Base-by-base conservation (phyloP, 2,329 filamentous ascomycete species). In the Colletotrichum tanaceti region DNA sequence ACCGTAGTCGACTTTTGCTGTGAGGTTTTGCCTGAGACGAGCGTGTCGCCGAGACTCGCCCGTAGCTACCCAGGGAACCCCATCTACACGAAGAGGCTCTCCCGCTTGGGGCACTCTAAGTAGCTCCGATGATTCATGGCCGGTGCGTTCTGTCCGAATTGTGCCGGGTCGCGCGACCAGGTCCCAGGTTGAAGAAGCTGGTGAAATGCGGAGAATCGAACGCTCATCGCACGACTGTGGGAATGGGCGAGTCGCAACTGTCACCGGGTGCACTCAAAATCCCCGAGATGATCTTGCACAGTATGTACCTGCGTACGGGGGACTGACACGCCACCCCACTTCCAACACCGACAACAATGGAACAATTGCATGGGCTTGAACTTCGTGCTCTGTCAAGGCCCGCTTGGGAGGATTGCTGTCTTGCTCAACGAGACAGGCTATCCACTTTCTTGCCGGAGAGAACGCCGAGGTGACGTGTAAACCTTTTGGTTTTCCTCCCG, bases 221-320 rank as follows among this genome's bases (percentile, higher is more conserved):
- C 58, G 46, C 63, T 59, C 47, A 63, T 64, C 70, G 49, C 58
- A 67, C 55, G 18, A 68, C 43, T 44, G 44, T 53, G 64, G 66
- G 16, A 67, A 32, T 32, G 44, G 50, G 38, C 52, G 35, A 55
- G 52, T 43, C 53, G 55, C 49, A 46, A 41, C 38, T 60, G 57
- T 16, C 46, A 43, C 38, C 28, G 39, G 41, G 39, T 49, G 41
- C 22, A 22, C 50, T 52, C 44, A 62, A 65, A 60, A 39, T 58
- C 50, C 49, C 64, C 60, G 68, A 68, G 63, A 70, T 70, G 46
- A 70, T 70, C 67, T 68, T 70, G 63, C 70, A 64, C 58, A 53
- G 61, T 24, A 35, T 35, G 38, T 49, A 47, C 35, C 32, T 53
- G 41, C 43, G 32, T 64, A 32, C 47, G 47, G 60, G 60, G 54